Evolutionary conservation across 768 basidiomycete genomes (phyloP).

Genomic region (Vishniacozyma victoriae): DNA sequence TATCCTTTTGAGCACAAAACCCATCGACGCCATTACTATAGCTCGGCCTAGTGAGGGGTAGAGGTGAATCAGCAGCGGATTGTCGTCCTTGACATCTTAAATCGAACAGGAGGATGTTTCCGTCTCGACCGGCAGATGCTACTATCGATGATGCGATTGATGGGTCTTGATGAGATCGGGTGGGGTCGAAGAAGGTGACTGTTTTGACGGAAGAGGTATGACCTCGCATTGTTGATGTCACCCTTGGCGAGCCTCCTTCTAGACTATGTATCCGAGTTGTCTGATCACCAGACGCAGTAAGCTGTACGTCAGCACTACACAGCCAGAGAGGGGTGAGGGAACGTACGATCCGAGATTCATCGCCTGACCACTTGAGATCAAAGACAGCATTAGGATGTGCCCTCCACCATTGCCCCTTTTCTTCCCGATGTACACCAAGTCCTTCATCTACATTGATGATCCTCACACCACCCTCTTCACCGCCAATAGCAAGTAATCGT

Average conservation of each 20-base stretch:
- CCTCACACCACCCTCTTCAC: conserved; percentile 37
- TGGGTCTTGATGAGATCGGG: conserved; percentile 15
- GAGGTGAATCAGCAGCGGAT: not conserved
- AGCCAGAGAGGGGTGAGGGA: not conserved
- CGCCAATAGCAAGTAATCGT: conserved; percentile 33
- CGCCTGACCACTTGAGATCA: conserved; percentile 41
- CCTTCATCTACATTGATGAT: conserved; percentile 36
- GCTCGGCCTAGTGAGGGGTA: not conserved
- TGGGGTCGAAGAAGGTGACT: conserved; percentile 37
- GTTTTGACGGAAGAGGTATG: conserved; percentile 42
- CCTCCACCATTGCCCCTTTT: conserved; percentile 38
- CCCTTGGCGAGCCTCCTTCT: conserved; percentile 18
- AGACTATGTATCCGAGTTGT: conserved; percentile 31
- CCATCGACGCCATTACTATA: conserved; percentile 32
- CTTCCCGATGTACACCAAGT: conserved; percentile 26
- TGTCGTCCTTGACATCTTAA: conserved; percentile 26
- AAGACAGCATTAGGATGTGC: conserved; percentile 44
- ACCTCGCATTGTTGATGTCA: conserved; percentile 32
- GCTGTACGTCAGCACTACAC: conserved; percentile 7
- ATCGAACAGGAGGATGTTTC: conserved; percentile 44
- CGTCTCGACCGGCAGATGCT: conserved; percentile 40
- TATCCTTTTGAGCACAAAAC: conserved; percentile 17
- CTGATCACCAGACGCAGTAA: conserved; percentile 41
- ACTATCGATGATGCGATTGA: conserved; percentile 19
- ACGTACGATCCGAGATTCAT: conserved; percentile 36